Conservation (phyloP, 2,329 filamentous ascomycete species). For the Biscogniauxia sp. region DNA sequence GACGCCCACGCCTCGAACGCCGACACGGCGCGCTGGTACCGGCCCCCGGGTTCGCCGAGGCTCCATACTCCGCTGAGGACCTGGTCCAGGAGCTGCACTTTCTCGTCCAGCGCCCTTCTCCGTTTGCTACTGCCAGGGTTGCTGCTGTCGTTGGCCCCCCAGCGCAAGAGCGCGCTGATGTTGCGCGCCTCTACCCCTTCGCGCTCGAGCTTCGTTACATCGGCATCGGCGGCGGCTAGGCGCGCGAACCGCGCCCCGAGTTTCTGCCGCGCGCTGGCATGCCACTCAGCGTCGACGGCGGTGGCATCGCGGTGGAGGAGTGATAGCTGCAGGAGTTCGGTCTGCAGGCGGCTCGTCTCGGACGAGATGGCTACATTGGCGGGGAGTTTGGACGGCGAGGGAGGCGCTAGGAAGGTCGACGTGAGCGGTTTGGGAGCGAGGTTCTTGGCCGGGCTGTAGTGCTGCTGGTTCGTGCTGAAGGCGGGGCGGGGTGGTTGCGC, state of each 20-base stretch:
- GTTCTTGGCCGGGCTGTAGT: slow-evolving; percentile 64
- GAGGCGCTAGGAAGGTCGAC: slow-evolving; percentile 54
- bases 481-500: slow-evolving; percentile 44
- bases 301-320: slow-evolving; percentile 58
- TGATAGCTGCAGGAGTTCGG: slow-evolving; percentile 64
- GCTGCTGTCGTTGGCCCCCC: slow-evolving; percentile 37
- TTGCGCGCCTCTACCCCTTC: slow-evolving; percentile 50
- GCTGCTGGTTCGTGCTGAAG: slow-evolving; percentile 64
- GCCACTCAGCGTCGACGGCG: slow-evolving; percentile 48
- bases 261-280: slow-evolving; percentile 50
- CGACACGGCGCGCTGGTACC: slow-evolving; percentile 53
- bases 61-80: slow-evolving; percentile 57
- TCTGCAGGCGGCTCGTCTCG: slow-evolving; percentile 58
- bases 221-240: slow-evolving; percentile 35
- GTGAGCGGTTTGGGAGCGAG: slow-evolving; percentile 61
- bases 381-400: slow-evolving; percentile 60
- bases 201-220: slow-evolving; percentile 38
- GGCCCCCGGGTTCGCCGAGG: slow-evolving; percentile 53
- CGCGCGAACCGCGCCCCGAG: slow-evolving; percentile 46
- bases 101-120: slow-evolving; percentile 46
- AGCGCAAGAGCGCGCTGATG: slow-evolving; percentile 49
- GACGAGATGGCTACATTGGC: slow-evolving; percentile 58
- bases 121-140: slow-evolving; percentile 20
- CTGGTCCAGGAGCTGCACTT: slow-evolving; percentile 55
- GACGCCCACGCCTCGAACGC: slow-evolving; percentile 61